Base-by-base conservation (phyloP, 768 basidiomycete species). In the Strobilomyces dryophilus region DNA sequence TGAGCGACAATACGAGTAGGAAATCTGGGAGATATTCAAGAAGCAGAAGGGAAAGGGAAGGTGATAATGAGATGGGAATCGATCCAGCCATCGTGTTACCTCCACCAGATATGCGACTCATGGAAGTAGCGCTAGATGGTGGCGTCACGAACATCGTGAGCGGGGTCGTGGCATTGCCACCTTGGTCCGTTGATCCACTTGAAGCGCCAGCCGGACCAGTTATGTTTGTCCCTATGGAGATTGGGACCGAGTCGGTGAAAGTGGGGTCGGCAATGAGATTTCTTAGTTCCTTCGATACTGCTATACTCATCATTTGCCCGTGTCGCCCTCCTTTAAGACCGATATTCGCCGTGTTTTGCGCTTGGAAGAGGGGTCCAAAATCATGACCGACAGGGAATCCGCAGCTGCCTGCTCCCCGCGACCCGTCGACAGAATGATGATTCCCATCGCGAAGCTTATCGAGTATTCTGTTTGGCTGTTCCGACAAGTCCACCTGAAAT, bases 401-500 rank as follows among this genome's bases (percentile, higher is more conserved):
- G 7, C 35, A 5, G n/a, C 34, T 29, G 20, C 27, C 18, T 6
- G 35, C 18, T 26, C 49, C 34, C 62, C 57, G 66, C 8, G 59
- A 31, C 26, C 67, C 70, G 67, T 86, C 83, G 64, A 83, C 79
- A 52, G 83, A 71, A 69, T 59, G 37, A 37, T 92, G 92, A 32
- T 79, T 82, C 17, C 94, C 94, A 59, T 90, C 84, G 18, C 79
- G 72, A 49, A 94, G 77, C 66, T 85, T 90, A 58, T 87, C 80
- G 49, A 94, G 72, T 54, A 97, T 94, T 2, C 82, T 82, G 59
- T 83, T 83, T 3, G 92, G 93, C 71, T 95, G 92, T 62, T 87
- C 83, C 17, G 84, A 84, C 45, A 99, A 75, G 70, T 98, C 92
- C 51, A 97, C 89, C 71, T 99, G 94, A 76, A 99, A 98, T 1